Evolutionary conservation across 2,329 filamentous ascomycete genomes (phyloP).

Genomic region (Didymosphaeria variabile): DNA sequence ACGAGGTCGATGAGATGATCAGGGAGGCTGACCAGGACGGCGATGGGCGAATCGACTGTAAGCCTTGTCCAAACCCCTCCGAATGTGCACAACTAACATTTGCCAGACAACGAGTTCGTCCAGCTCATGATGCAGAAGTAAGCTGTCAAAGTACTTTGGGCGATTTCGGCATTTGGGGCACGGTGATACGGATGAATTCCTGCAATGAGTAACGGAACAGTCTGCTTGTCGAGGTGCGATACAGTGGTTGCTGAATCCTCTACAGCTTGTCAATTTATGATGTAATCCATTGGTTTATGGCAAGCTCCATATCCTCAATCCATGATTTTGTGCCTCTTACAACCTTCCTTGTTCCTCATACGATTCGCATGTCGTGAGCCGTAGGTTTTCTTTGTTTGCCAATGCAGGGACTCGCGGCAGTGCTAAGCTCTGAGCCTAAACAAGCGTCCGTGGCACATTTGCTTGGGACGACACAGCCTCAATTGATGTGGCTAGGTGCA

Average conservation of each 20-base stretch:
- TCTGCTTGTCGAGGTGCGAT: constrained; percentile 32
- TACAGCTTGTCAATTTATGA: constrained; percentile 30
- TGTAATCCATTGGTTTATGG: constrained; percentile 32
- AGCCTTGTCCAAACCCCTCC: constrained; percentile 26
- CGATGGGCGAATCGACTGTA: constrained; percentile 72
- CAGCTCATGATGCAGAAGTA: constrained; percentile 67
- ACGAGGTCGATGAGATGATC: constrained; percentile 73
- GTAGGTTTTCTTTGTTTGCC: not conserved
- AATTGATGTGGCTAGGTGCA: constrained; percentile 1
- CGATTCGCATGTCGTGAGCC: not conserved
- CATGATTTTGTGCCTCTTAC: constrained; percentile 35
- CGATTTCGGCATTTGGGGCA: constrained; percentile 39
- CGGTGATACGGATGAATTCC: constrained; percentile 37
- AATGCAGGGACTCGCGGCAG: constrained; percentile 10
- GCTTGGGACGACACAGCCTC: constrained; percentile 11
- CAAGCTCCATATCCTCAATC: constrained; percentile 45
- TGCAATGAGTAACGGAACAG: constrained; percentile 41
- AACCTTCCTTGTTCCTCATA: not conserved
- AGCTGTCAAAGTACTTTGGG: constrained; percentile 34
- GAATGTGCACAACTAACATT: constrained; percentile 9
- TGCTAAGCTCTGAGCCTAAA: constrained; percentile 6
- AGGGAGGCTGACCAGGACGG: constrained; percentile 71
- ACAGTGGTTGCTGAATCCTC: constrained; percentile 32
- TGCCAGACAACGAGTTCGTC: constrained; percentile 64
- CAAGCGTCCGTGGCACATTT: constrained; percentile 6